A percentile compares a stretch with the other conserved stretches of the same genome.
Conservation (phyloP, 108 stramenopile species). For the Cyclotella choctawhatcheeana region DNA sequence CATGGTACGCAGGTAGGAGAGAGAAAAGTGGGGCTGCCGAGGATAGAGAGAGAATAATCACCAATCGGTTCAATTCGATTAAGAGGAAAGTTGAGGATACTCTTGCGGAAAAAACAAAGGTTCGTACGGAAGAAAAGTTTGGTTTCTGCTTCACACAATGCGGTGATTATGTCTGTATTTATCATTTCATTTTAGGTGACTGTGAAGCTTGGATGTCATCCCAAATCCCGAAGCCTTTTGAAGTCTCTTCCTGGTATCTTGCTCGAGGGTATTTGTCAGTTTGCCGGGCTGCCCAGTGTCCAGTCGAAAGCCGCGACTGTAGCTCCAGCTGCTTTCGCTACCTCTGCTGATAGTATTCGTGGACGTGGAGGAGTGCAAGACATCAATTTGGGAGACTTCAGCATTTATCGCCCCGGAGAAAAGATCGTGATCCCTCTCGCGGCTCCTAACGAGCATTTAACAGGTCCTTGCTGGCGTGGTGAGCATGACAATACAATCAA, state of each 20-base stretch:
- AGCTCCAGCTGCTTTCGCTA: neutral
- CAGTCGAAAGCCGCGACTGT: neutral
- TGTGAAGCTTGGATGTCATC: constrained; percentile 2
- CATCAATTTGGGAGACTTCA: constrained; percentile 4
- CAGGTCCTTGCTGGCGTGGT: constrained; percentile 14
- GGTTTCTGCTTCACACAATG: neutral
- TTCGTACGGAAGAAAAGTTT: too few species aligned
- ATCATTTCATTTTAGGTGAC: neutral
- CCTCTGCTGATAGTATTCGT: neutral
- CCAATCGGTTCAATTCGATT: neutral
- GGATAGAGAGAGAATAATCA: neutral
- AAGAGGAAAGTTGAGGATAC: neutral
- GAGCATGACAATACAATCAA: neutral
- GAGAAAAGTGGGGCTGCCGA: too few species aligned
- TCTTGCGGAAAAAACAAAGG: constrained; percentile 4
- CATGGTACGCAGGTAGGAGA: too few species aligned
- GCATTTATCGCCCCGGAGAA: constrained; percentile 11
- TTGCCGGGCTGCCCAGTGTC: neutral
- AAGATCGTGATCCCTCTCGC: constrained; percentile 23
- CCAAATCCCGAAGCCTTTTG: neutral
- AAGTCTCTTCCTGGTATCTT: neutral
- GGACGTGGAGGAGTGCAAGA: neutral
- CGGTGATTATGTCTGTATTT: neutral
- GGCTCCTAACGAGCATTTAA: constrained; percentile 6
- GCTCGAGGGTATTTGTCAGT: neutral